Percentiles rank a stretch among this genome's conserved stretches.
Conservation (phyloP, 371 early-diverging fungal genomes). For the Catenaria anguillulae region DNA sequence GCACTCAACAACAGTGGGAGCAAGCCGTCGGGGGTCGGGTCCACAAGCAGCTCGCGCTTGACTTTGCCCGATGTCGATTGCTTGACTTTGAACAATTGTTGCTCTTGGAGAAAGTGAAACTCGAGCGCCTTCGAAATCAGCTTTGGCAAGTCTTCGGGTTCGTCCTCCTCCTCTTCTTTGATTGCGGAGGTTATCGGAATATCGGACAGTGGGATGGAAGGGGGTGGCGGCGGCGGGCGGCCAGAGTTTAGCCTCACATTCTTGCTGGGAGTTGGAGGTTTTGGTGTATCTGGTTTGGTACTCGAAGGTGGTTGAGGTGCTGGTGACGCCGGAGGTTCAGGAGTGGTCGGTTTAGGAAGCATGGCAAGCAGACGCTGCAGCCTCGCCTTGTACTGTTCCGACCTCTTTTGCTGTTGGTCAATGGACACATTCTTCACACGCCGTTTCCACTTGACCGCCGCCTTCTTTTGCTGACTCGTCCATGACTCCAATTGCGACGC, state of each 20-base stretch:
- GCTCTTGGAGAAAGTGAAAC: conserved; percentile 6
- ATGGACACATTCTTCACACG: background rate
- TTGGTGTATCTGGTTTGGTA: too few species aligned
- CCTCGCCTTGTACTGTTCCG: background rate
- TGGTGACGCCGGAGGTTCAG: background rate
- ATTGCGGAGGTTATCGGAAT: background rate
- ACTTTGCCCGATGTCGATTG: background rate
- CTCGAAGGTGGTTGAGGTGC: too few species aligned
- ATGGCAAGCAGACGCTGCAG: conserved; percentile 6
- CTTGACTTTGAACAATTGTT: background rate
- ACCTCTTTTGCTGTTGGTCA: background rate
- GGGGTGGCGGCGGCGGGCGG: background rate
- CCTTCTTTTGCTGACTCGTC: background rate
- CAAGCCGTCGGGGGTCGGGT: conserved; percentile 5
- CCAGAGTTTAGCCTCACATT: too few species aligned
- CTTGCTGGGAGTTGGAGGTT: too few species aligned
- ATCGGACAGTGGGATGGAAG: background rate
- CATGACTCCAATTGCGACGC: background rate
- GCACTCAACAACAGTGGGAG: background rate
- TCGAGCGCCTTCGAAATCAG: conserved; percentile 4
- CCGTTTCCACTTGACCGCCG: too few species aligned
- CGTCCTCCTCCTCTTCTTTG: background rate
- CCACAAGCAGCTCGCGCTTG: background rate
- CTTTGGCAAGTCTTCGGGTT: background rate
- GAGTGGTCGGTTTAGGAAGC: background rate